Evolutionary conservation across 2,329 filamentous ascomycete species (phyloP), one percentile per base, ranked within the genome.

Genomic region (Dothistroma septosporum): DNA sequence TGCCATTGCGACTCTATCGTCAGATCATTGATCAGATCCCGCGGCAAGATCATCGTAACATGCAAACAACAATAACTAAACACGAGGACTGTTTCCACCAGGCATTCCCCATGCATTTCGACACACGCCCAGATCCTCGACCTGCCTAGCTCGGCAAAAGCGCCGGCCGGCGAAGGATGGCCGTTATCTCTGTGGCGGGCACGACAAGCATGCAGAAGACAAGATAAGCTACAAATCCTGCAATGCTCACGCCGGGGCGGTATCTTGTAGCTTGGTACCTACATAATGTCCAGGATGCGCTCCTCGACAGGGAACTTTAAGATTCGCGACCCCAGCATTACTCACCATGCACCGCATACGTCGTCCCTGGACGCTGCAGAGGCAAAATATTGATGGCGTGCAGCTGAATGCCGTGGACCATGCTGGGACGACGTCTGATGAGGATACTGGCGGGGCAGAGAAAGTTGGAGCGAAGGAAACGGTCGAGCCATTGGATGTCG

Each of bases 261-360:
- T 44, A n/a, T 16, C 37, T n/a, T 44, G 16, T 44, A n/a, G 37
- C 37, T 16, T n/a, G 37, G 37, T 44, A 44, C 16, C 16, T 16
- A n/a, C 37, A 44, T 44, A n/a, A 44, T n/a, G 16, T 44, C 37
- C 16, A n/a, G 37, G 37, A 1, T 44, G 16, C 16, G 7, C 7
- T n/a, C 16, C 37, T 16, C 37, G 37, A 44, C 12, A 44, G 37
- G 37, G 37, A n/a, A 2, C 10, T 6, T 6, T 12, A n/a, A 44
- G 37, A n/a, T 7, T 44, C 12, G 37, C 16, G 12, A 44, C n/a
- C 37, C n/a, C 33, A 11, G 33, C 14, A 7, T 8, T 8, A 12
- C 37, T 44, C 58, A 59, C 22, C 11, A 71, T 71, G 69, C 62
- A 70, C 55, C 65, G 69, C 19, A 58, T 70, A 19, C 65, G 69